Conservation (phyloP, 2,329 filamentous ascomycete species). For the Chaetomium olivaceum region DNA sequence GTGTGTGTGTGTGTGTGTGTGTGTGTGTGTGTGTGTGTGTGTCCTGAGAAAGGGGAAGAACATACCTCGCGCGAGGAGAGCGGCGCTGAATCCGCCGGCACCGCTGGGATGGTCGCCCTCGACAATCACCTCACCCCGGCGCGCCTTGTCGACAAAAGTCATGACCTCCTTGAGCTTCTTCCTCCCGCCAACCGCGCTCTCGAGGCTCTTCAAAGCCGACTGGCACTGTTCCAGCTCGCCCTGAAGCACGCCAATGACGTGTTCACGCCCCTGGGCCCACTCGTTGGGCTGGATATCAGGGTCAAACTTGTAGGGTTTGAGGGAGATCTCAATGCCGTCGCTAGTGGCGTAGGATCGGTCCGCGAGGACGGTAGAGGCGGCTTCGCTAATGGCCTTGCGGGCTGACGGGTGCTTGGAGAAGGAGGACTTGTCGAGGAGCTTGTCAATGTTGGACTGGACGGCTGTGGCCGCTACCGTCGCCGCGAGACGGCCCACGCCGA, state of each 20-base stretch:
- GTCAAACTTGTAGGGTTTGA: slow-evolving; percentile 98
- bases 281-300: slow-evolving; percentile 92
- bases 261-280: slow-evolving; percentile 83
- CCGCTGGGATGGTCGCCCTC: slow-evolving; percentile 82
- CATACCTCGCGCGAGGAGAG: slow-evolving; percentile 77
- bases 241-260: slow-evolving; percentile 78
- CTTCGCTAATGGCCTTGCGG: slow-evolving; percentile 87
- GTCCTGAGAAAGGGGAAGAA: too few relatives aligned
- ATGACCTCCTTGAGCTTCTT: slow-evolving; percentile 89
- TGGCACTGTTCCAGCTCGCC: slow-evolving; percentile 85
- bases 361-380: slow-evolving; percentile 84
- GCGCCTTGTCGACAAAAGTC: slow-evolving; percentile 83
- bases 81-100: slow-evolving; percentile 89
- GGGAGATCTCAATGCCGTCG: slow-evolving; percentile 97
- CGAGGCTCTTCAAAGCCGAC: slow-evolving; percentile 70
- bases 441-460: slow-evolving; percentile 82
- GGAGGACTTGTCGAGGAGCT: slow-evolving; percentile 74
- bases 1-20: too few relatives aligned
- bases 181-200: slow-evolving; percentile 75
- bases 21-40: too few relatives aligned
- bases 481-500: slow-evolving; percentile 88
- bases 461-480: slow-evolving; percentile 87
- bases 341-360: slow-evolving; percentile 96
- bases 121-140: slow-evolving; percentile 79
- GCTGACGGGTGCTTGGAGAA: slow-evolving; percentile 92